phyloP scores from a whole-genome alignment of 2,329 filamentous ascomycete genomes.

The Escovopsis sp. region DNA sequence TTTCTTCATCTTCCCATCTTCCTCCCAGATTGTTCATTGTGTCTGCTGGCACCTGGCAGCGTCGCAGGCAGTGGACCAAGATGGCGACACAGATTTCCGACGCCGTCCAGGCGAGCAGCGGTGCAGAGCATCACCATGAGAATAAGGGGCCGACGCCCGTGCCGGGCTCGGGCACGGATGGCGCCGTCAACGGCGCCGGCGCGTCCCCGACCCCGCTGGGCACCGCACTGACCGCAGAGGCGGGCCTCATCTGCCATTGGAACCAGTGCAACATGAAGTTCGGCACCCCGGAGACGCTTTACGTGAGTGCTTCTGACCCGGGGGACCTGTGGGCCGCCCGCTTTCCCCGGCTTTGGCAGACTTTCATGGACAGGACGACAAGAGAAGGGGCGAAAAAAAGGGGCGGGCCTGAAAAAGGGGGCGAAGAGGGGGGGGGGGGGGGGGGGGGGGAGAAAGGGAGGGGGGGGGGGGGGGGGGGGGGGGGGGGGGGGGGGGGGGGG shows the following conservation, averaged over 20 bases:
- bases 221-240: neutral
- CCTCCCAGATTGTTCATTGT: no score
- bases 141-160: slow-evolving; percentile 40
- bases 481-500: neutral
- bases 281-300: slow-evolving; percentile 40
- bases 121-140: slow-evolving; percentile 21
- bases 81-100: slow-evolving; percentile 21
- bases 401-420: no score
- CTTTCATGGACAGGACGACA: no score
- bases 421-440: no score
- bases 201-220: slow-evolving; percentile 1
- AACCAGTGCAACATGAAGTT: slow-evolving; percentile 45
- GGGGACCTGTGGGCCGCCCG: no score
- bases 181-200: slow-evolving; percentile 15
- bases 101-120: slow-evolving; percentile 9
- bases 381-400: no score
- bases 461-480: no score
- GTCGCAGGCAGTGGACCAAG: no score
- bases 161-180: slow-evolving; percentile 29
- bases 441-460: no score
- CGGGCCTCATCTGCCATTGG: slow-evolving; percentile 42
- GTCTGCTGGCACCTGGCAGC: no score
- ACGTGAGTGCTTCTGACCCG: slow-evolving; percentile 39
- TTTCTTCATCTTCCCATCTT: no score
- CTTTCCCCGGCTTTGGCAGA: no score